Conservation (phyloP, 2,329 filamentous ascomycete species). For the Clathrospora elynae region DNA sequence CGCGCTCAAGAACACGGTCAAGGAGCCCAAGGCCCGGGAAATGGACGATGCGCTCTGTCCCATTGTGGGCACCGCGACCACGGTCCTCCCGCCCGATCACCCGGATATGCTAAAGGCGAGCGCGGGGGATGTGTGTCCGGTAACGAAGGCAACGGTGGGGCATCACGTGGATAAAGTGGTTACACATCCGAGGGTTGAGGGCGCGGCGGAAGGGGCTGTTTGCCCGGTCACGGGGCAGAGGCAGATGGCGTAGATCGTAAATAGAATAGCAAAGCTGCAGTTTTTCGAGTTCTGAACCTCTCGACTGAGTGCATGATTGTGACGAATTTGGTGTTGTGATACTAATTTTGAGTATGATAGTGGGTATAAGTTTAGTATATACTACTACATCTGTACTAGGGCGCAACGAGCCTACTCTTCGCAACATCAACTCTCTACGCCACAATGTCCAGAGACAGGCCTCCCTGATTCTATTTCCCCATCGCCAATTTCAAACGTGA, state of each 20-base stretch:
- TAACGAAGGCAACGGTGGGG: slow-evolving; percentile 52
- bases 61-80: slow-evolving; percentile 51
- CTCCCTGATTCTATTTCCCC: too few species aligned
- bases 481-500: too few species aligned
- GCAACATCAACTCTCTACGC: too few species aligned
- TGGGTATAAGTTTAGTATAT: too few species aligned
- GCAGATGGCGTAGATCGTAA: slow-evolving; percentile 26
- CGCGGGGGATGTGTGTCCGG: slow-evolving; percentile 49
- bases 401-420: too few species aligned
- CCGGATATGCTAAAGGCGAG: slow-evolving; percentile 48
- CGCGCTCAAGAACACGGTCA: slow-evolving; percentile 48
- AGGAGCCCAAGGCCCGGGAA: slow-evolving; percentile 42
- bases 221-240: slow-evolving; percentile 52
- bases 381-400: too few species aligned
- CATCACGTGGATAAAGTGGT: slow-evolving; percentile 53
- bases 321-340: too few species aligned
- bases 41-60: slow-evolving; percentile 53
- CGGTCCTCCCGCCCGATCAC: slow-evolving; percentile 51
- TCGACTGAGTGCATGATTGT: too few species aligned
- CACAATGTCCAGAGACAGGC: too few species aligned
- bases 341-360: too few species aligned
- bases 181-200: slow-evolving; percentile 48
- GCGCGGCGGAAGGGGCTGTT: slow-evolving; percentile 45
- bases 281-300: too few species aligned
- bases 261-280: too few species aligned